Evolutionary conservation across 2,329 filamentous ascomycete genomes (phyloP).

Genomic region (Dactylonectria macrodidyma): DNA sequence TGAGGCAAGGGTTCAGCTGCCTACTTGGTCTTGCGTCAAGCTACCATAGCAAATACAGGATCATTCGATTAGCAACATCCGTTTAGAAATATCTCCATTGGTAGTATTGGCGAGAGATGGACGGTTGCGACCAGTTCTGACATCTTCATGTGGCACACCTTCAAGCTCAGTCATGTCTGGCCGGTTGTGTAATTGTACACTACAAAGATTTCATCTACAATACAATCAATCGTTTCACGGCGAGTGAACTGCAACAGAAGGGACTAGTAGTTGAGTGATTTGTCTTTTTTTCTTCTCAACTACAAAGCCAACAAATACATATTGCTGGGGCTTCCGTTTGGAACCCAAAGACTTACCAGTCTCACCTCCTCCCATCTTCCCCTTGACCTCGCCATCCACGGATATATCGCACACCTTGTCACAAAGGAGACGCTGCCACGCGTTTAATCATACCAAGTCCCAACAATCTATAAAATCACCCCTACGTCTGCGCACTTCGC

Average conservation of each 20-base stretch:
- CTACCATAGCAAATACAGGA: too few species aligned
- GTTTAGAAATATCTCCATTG: too few species aligned
- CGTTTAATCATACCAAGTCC: slow-evolving; percentile 47
- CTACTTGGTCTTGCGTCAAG: too few species aligned
- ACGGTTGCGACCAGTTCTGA: too few species aligned
- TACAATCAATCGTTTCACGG: neutral
- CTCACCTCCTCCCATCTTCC: slow-evolving; percentile 2
- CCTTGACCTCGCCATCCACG: slow-evolving; percentile 30
- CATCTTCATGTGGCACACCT: too few species aligned
- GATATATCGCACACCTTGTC: slow-evolving; percentile 49
- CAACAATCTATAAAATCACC: slow-evolving; percentile 47
- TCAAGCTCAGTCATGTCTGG: too few species aligned
- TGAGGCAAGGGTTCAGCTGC: too few species aligned
- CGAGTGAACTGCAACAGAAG: neutral
- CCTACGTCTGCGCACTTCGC: slow-evolving; percentile 29
- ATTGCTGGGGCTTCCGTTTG: slow-evolving; percentile 19
- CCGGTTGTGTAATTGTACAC: too few species aligned
- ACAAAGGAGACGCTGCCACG: slow-evolving; percentile 47
- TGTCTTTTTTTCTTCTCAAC: slow-evolving; percentile 27
- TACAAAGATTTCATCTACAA: too few species aligned
- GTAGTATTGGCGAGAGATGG: too few species aligned
- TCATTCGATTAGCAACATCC: too few species aligned
- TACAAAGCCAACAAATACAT: slow-evolving; percentile 34
- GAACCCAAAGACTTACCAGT: slow-evolving; percentile 18
- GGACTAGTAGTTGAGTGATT: neutral